phyloP scores from a whole-genome alignment of 331 rosid species.

The Acacia pycnantha region DNA sequence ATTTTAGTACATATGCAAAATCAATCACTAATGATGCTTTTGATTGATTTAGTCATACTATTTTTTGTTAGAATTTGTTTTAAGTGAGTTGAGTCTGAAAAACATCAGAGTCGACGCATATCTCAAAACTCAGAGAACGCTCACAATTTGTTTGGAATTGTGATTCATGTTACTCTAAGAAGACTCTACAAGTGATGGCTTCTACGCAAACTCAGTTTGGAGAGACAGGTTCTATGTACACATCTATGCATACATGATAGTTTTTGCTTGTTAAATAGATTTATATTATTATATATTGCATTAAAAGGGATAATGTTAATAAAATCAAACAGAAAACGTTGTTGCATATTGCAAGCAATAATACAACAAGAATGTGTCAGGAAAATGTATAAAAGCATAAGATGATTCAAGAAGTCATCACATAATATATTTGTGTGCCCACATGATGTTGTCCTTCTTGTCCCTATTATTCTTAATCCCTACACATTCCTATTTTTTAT shows the following conservation, averaged over 20 bases:
- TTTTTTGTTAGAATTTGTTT: too few relatives aligned
- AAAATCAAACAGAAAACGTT: neutral
- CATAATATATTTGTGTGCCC: constrained; percentile 19
- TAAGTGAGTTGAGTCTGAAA: too few relatives aligned
- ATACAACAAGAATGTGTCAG: constrained; percentile 5
- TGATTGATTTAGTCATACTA: too few relatives aligned
- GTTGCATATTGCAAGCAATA: constrained; percentile 13
- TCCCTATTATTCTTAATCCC: neutral
- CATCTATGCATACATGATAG: neutral
- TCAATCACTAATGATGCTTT: neutral
- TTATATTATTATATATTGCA: neutral
- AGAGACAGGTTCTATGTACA: neutral
- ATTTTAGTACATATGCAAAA: too few relatives aligned
- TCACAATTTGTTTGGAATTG: too few relatives aligned
- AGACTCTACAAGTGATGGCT: neutral
- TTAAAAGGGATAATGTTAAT: neutral
- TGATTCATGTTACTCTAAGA: neutral
- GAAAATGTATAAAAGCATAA: neutral
- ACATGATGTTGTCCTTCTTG: constrained; percentile 27
- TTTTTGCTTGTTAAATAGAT: neutral
- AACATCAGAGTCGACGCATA: too few relatives aligned
- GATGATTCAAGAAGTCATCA: constrained; percentile 4
- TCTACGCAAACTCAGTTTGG: neutral
- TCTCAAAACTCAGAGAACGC: too few relatives aligned
- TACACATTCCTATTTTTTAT: neutral